Evolutionary conservation across 352 stramenopile genomes (phyloP).

Genomic region (Pythium chondricola): DNA sequence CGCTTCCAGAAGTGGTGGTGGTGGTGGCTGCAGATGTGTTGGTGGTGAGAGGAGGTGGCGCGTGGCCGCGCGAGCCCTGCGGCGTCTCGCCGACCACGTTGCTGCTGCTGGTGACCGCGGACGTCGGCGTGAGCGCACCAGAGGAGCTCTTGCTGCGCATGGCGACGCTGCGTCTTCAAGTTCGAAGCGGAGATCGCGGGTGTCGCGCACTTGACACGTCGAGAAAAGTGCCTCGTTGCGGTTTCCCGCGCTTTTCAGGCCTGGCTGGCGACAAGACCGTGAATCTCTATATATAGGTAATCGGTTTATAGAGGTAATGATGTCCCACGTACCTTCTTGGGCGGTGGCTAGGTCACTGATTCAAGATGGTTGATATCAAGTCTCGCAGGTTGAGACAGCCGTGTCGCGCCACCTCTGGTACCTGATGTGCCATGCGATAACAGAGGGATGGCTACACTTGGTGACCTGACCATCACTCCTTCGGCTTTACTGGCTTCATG

Average conservation of each 20-base stretch:
- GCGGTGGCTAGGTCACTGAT: not conserved
- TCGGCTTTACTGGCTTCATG: not conserved
- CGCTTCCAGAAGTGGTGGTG: not conserved
- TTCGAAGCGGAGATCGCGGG: too few species aligned
- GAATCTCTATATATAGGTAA: not conserved
- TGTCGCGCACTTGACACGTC: too few species aligned
- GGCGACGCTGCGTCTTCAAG: too few species aligned
- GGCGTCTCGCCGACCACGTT: conserved; percentile 21
- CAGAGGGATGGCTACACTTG: conserved; percentile 14
- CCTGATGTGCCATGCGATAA: not conserved
- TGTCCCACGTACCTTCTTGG: not conserved
- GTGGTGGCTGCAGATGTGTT: not conserved
- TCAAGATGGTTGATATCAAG: too few species aligned
- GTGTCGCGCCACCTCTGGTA: too few species aligned
- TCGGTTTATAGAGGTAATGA: conserved; percentile 2
- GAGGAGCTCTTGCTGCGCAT: conserved; percentile 14
- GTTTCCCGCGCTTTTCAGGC: not conserved
- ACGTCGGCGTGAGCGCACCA: not conserved
- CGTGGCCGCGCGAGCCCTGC: not conserved
- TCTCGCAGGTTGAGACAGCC: too few species aligned
- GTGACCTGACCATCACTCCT: not conserved
- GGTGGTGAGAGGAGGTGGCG: not conserved
- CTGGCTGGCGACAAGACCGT: not conserved
- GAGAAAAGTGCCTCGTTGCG: too few species aligned
- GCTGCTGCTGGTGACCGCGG: conserved; percentile 1